These are phyloP conservation scores for Thalassiosira ordinaria DNA, from an alignment of 352 stramenopile genomes.

Conservation along the genomic window DNA sequence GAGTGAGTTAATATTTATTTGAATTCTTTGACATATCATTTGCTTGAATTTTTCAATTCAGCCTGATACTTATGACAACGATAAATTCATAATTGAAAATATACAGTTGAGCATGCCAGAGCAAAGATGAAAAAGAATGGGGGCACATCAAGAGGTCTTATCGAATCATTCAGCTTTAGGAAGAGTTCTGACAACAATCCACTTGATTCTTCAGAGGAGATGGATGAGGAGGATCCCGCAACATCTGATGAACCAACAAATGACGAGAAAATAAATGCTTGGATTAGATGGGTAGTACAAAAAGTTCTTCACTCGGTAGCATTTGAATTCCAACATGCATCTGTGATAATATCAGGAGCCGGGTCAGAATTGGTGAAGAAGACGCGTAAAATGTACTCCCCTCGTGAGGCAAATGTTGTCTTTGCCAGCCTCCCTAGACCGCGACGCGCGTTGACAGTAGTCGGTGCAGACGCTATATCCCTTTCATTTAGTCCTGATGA, in stretches of 20 bases:
- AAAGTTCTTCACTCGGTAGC: constrained; percentile 28
- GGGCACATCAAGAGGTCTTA: background rate
- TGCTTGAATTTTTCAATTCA: too few relatives aligned
- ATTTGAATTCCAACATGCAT: constrained; percentile 26
- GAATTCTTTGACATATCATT: too few relatives aligned
- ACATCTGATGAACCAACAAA: too few relatives aligned
- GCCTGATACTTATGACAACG: too few relatives aligned
- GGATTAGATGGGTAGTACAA: constrained; percentile 14
- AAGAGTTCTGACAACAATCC: too few relatives aligned
- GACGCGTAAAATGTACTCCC: constrained; percentile 10
- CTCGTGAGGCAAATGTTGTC: constrained; percentile 37
- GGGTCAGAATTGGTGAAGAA: constrained; percentile 30
- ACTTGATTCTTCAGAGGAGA: too few relatives aligned
- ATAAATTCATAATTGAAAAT: too few relatives aligned
- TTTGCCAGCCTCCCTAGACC: constrained; percentile 23
- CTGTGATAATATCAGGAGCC: constrained; percentile 47
- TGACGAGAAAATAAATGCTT: constrained; percentile 42
- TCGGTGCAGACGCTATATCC: constrained; percentile 32
- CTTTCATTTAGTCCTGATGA: constrained; percentile 40
- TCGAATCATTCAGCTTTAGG: background rate
- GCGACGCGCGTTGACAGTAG: constrained; percentile 30
- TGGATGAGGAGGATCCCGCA: too few relatives aligned
- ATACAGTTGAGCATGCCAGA: constrained; percentile 35
- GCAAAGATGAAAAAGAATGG: constrained; percentile 30
- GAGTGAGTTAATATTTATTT: too few relatives aligned